Base-by-base conservation (phyloP, 176 grass and related monocot species). In the Rhipidocladum racemiflorum region DNA sequence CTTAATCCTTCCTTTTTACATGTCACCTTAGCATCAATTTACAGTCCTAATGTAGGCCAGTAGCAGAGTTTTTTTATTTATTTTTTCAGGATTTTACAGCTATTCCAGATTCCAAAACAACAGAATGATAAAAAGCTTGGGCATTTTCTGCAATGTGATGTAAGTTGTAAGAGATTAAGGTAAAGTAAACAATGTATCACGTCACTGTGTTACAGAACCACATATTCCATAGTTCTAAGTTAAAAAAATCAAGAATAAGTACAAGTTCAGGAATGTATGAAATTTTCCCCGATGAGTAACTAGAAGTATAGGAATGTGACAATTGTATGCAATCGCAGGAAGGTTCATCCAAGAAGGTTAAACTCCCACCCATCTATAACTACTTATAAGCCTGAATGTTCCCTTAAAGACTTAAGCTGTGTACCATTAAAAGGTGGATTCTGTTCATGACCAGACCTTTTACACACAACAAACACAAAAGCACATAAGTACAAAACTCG, bases 161-260 rank as follows among this genome's bases (percentile, higher is more conserved):
- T 27, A 12, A 1, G 23, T 61, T 32, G 28, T 9, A 35, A 7
- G 9, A 13, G 13, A 67, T 67, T 50, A 85, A 10, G 24, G 56
- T 30, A 34, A 7, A 86, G 59, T 73, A 63, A 79, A 63, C 15
- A 85, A 50, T 18, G 20, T 74, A 2, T 12, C n/a, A 51, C 82
- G 24, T 38, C 45, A 24, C 45, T 51, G 35, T 28, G 17, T 71
- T 70, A 15, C 43, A 45, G 28, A 24, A n/a, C 40, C 21, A 61
- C 43, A 61, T 51, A 36, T 61, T 32, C 53, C 24, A 76, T 1
- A 18, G 43, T 32, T 43, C 23, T 21, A 79, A 77, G 7, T 42
- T 61, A 32, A 4, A 72, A 50, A 46, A 49, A 46, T 46, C 42
- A 72, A 72, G 65, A 73, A 23, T 17, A 72, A n/a, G 53, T 71